Evolutionary conservation across 371 early-diverging fungal species (phyloP), one percentile per base, ranked within the genome.

Genomic region (Saksenaea vasiformis): DNA sequence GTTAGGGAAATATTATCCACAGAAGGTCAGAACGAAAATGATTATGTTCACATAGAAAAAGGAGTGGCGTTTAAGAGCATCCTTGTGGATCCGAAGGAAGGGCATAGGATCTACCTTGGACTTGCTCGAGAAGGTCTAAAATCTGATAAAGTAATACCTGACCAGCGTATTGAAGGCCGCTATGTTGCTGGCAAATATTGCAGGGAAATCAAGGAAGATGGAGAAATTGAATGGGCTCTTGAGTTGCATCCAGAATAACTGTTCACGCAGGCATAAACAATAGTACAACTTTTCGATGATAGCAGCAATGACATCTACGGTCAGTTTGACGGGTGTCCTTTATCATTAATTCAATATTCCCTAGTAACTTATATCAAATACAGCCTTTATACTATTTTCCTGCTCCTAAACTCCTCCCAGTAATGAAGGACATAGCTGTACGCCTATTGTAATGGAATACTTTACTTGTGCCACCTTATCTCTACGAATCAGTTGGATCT

Each of bases 111-210:
- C 22, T 47, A 22, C 22, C 24, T 47, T 10, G 51, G 51, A 10
- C 51, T 47, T 47, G 51, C 51, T 22, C n/a, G 22, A 22, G n/a
- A n/a, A 10, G 24, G 24, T 5, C 8, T 47, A 11, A 47, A 47
- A 47, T 47, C 51, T 10, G 51, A 47, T 22, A 47, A 47, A 22
- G 51, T 47, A 5, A n/a, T 47, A 47, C 17, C 10, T 22, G 5
- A n/a, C 17, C n/a, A 47, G 22, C 19, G 22, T 10, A 22, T 22
- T 7, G 24, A n/a, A 19, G 51, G 51, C n/a, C 51, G 51, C 22
- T 47, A 47, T 47, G 51, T 47, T 22, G 51, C 51, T 22, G 51
- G 51, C 17, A 47, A 47, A 22, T 47, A 47, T 22, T 47, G 51
- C 22, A n/a, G 10, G 10, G n/a, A 17, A 22, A 0, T 22, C 22